A percentile compares a stretch with the other conserved stretches of the same genome.
Conservation (phyloP, 768 basidiomycete genomes). For the Leccinum rimulosum region DNA sequence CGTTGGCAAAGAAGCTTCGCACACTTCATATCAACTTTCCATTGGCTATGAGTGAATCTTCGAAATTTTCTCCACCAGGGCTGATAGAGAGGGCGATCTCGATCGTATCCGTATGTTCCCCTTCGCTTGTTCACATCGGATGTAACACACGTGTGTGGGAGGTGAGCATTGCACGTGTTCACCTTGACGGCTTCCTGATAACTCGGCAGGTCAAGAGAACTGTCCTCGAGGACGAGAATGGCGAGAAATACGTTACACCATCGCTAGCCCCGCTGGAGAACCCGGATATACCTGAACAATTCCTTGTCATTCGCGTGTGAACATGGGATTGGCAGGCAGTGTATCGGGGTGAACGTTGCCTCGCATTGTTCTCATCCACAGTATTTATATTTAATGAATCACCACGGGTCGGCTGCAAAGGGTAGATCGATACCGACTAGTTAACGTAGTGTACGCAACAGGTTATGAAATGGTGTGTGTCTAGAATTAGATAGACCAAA, state of each 20-base stretch:
- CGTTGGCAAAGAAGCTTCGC: conserved; percentile 45
- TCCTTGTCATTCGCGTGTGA: conserved; percentile 55
- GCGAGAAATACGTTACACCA: conserved; percentile 36
- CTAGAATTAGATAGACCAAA: conserved; percentile 22
- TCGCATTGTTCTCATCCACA: not conserved
- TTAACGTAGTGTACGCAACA: not conserved
- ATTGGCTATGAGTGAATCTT: conserved; percentile 17
- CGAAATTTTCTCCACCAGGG: conserved; percentile 11
- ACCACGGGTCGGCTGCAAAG: not conserved
- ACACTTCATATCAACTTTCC: conserved; percentile 62
- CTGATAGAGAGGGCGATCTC: conserved; percentile 38
- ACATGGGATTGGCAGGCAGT: not conserved
- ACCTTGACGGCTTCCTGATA: not conserved
- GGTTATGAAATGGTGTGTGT: too few species aligned
- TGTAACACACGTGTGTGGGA: conserved; percentile 70
- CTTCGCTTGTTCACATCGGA: conserved; percentile 59
- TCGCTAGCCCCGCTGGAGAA: conserved; percentile 54
- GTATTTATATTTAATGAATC: not conserved
- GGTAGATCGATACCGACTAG: not conserved
- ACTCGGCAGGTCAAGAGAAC: conserved; percentile 45
- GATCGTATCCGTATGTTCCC: conserved; percentile 49
- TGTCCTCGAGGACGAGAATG: conserved; percentile 37
- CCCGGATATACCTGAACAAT: conserved; percentile 69
- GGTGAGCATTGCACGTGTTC: conserved; percentile 37
- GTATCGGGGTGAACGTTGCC: not conserved